phyloP scores from a whole-genome alignment of 495 filamentous ascomycete species.

The Trichocladium uniseriatum region DNA sequence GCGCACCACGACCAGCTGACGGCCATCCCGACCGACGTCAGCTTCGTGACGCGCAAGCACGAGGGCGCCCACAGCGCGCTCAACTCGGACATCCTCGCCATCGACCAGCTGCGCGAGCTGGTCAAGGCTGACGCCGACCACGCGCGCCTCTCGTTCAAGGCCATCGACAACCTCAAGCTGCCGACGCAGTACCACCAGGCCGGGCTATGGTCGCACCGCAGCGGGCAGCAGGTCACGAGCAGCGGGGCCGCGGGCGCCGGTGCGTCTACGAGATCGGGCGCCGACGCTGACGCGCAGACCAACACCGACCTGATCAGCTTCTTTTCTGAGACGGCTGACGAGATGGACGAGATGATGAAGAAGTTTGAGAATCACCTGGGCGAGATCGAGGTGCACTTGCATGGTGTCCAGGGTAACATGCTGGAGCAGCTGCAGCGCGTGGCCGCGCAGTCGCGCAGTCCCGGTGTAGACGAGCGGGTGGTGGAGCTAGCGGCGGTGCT shows the following conservation, averaged over 20 bases:
- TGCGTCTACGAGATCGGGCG: no score
- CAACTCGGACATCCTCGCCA: conserved; percentile 60
- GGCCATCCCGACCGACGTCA: conserved; percentile 63
- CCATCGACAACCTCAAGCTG: conserved; percentile 65
- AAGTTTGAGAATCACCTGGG: conserved; percentile 58
- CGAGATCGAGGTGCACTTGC: conserved; percentile 77
- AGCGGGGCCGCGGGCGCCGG: no score
- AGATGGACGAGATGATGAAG: conserved; percentile 56
- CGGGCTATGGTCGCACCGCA: conserved; percentile 43
- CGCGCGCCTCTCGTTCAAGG: conserved; percentile 63
- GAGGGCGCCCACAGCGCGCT: conserved; percentile 65
- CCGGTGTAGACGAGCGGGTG: conserved; percentile 31
- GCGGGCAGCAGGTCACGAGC: conserved; percentile 29
- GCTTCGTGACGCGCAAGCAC: conserved; percentile 61
- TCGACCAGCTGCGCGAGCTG: conserved; percentile 54
- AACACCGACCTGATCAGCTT: conserved; percentile 62
- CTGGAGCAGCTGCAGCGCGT: conserved; percentile 62
- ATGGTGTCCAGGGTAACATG: conserved; percentile 61
- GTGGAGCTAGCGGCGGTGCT: conserved; percentile 55
- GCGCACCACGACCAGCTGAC: conserved; percentile 54
- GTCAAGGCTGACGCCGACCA: conserved; percentile 60
- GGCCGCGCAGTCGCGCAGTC: conserved; percentile 42
- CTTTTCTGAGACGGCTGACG: conserved; percentile 63
- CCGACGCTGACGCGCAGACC: conserved; percentile 47
- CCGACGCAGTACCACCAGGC: conserved; percentile 63